A percentile compares a stretch with the other conserved stretches of the same genome.
Evolutionary conservation across 169 alveolate genomes (phyloP).

Genomic region (Plasmodium sp.): DNA sequence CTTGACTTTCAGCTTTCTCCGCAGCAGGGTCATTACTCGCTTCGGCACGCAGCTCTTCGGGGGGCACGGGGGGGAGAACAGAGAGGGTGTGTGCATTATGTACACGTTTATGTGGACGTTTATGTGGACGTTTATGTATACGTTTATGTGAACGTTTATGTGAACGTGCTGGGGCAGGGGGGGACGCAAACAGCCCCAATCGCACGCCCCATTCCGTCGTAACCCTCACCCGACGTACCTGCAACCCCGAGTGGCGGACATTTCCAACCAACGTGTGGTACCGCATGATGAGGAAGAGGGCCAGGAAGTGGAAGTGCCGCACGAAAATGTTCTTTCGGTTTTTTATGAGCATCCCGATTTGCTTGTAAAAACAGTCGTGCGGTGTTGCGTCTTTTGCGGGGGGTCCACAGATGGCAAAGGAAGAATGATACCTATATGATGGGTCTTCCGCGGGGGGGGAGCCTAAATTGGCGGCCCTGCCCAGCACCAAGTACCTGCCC

Average conservation of each 20-base stretch:
- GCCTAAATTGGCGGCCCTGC: not conserved
- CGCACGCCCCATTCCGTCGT: not conserved
- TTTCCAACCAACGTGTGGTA: slow-evolving; percentile 59
- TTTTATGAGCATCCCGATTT: slow-evolving; percentile 53
- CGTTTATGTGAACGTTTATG: not conserved
- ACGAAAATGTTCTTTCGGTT: slow-evolving; percentile 31
- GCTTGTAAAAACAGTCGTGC: slow-evolving; percentile 68
- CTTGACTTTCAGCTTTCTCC: slow-evolving; percentile 12
- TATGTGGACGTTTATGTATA: not conserved
- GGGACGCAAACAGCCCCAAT: not conserved
- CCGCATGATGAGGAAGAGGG: slow-evolving; percentile 22
- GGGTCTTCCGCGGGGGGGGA: not conserved
- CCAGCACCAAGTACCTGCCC: slow-evolving; percentile 17
- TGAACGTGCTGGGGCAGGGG: not conserved
- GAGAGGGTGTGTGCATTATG: not conserved
- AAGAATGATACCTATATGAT: not conserved
- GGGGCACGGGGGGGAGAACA: not conserved
- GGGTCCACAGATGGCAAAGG: not conserved
- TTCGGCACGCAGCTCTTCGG: slow-evolving; percentile 58
- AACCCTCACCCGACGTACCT: not conserved
- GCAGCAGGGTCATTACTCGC: slow-evolving; percentile 20
- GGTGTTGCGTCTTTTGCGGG: not conserved
- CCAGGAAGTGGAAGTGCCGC: slow-evolving; percentile 15
- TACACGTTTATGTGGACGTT: not conserved
- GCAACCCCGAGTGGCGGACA: slow-evolving; percentile 50